Conservation (phyloP, 2,329 filamentous ascomycete genomes). For the Fusarium sororula region DNA sequence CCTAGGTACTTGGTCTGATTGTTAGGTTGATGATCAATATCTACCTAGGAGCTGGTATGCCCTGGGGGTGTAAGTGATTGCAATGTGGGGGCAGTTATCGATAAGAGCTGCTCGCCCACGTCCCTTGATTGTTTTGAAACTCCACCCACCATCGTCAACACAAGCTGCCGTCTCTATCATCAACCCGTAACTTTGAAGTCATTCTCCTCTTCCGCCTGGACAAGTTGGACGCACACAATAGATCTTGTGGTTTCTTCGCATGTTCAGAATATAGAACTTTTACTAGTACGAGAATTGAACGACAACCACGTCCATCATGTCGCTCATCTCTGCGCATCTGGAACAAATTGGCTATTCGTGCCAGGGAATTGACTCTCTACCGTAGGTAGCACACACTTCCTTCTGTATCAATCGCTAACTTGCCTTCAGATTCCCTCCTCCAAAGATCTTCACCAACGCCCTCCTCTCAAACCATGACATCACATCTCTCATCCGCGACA, state of each 20-base stretch:
- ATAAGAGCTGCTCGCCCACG: slow-evolving; percentile 22
- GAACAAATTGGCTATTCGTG: slow-evolving; percentile 83
- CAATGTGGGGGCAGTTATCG: slow-evolving; percentile 17
- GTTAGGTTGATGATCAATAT: neutral
- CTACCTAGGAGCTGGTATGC: neutral
- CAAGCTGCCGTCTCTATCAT: neutral
- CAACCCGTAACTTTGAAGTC: neutral
- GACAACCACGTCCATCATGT: slow-evolving; percentile 59
- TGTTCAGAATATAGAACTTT: neutral
- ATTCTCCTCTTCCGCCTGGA: neutral
- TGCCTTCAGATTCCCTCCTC: slow-evolving; percentile 76
- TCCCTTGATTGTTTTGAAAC: slow-evolving; percentile 32
- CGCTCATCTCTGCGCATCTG: slow-evolving; percentile 74
- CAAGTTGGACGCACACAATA: neutral
- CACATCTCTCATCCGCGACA: slow-evolving; percentile 92
- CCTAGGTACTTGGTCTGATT: neutral
- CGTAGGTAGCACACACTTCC: slow-evolving; percentile 59
- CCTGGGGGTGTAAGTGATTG: slow-evolving; percentile 1
- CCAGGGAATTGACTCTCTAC: slow-evolving; percentile 77
- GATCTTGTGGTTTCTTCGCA: neutral
- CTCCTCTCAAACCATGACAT: slow-evolving; percentile 90
- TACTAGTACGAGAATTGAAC: neutral
- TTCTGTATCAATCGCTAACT: neutral
- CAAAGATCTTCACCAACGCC: slow-evolving; percentile 96
- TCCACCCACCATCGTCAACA: slow-evolving; percentile 23